Evolutionary conservation across 257 asterid genomes (phyloP).

Genomic region (Nicotiana noctiflora): DNA sequence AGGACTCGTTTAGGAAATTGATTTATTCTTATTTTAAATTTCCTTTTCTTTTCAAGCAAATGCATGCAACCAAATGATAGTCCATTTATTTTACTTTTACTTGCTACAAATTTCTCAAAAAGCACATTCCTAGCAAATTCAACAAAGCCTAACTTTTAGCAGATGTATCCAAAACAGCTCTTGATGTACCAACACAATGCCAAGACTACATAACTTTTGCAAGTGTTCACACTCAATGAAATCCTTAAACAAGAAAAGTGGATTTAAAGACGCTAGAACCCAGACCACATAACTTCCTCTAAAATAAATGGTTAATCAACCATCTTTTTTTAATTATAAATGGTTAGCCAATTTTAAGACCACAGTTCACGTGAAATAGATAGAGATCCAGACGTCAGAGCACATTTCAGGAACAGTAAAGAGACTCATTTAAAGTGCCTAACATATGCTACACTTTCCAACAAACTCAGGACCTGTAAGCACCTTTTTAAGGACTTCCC

Average conservation of each 20-base stretch:
- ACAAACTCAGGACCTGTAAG: conserved; percentile 7
- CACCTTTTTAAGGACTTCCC: conserved; percentile 67
- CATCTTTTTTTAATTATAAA: neutral
- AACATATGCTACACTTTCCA: neutral
- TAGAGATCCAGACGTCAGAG: neutral
- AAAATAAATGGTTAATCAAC: neutral
- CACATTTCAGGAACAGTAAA: neutral
- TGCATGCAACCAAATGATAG: neutral
- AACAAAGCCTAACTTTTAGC: neutral
- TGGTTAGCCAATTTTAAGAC: neutral
- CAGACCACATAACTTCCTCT: neutral
- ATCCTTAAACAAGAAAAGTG: neutral
- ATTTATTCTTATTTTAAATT: neutral
- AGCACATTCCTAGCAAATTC: neutral
- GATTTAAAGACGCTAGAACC: neutral
- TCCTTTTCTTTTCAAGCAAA: neutral
- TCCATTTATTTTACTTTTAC: neutral
- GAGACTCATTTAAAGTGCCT: neutral
- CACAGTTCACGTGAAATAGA: neutral
- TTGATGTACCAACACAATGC: neutral
- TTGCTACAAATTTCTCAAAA: neutral
- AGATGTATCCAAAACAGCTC: neutral
- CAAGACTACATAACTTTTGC: neutral
- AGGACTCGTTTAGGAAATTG: neutral
- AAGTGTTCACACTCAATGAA: neutral